phyloP scores from a whole-genome alignment of 179 eudicot species.

The Heliamphora pulchella region DNA sequence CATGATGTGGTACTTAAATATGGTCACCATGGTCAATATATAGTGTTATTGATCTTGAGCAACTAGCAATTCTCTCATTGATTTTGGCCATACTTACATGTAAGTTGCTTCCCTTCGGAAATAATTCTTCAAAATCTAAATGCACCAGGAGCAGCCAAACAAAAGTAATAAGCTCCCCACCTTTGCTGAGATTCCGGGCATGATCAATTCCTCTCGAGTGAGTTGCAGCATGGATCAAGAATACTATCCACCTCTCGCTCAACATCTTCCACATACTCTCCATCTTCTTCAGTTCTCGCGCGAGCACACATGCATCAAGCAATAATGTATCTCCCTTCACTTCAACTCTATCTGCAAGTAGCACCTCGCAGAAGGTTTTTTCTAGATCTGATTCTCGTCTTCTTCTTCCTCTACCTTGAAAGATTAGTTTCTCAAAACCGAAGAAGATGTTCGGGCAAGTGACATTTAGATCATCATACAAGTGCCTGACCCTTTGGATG shows the following conservation, averaged over 20 bases:
- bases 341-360: neutral
- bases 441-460: neutral
- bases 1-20: too few relatives aligned
- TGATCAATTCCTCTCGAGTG: slow-evolving; percentile 23
- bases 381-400: too few relatives aligned
- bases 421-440: too few relatives aligned
- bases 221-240: slow-evolving; percentile 26
- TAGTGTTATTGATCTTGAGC: too few relatives aligned
- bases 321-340: slow-evolving; percentile 29
- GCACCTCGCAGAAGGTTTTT: too few relatives aligned
- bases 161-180: slow-evolving; percentile 30
- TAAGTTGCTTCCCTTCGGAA: slow-evolving; percentile 17
- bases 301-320: slow-evolving; percentile 21
- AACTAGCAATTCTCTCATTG: too few relatives aligned
- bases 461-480: too few relatives aligned
- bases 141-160: slow-evolving; percentile 33
- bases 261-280: slow-evolving; percentile 17
- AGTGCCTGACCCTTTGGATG: too few relatives aligned
- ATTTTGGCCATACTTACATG: too few relatives aligned
- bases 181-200: slow-evolving; percentile 23
- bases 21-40: too few relatives aligned
- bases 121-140: slow-evolving; percentile 26
- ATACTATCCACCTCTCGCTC: slow-evolving; percentile 32
- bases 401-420: too few relatives aligned
- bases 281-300: neutral